Conservation (phyloP, 1,139 yeast species). For the Yamadazyma trypodendri region DNA sequence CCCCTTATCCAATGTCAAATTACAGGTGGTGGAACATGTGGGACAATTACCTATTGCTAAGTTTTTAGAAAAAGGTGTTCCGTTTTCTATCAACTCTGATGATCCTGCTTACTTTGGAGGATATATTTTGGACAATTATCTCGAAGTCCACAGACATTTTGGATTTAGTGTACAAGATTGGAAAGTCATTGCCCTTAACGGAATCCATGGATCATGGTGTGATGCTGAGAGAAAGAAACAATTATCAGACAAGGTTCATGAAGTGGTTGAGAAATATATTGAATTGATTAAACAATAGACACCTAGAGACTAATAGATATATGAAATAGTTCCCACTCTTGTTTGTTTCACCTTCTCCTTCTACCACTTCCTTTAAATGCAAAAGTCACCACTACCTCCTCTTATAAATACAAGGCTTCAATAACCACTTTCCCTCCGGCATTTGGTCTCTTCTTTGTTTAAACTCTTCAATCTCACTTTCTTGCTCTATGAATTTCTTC, state of each 20-base stretch:
- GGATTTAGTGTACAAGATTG: conserved; percentile 58
- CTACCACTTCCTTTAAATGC: no score
- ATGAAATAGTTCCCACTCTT: no score
- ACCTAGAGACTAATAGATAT: no score
- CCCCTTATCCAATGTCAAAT: conserved; percentile 72
- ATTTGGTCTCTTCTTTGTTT: conserved; percentile 51
- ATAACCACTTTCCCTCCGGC: conserved; percentile 84
- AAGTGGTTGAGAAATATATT: conserved; percentile 44
- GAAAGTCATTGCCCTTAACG: conserved; percentile 55
- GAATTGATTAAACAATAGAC: conserved; percentile 3
- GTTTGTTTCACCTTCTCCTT: no score
- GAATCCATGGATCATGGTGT: conserved; percentile 74
- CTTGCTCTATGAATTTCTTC: conserved; percentile 71
- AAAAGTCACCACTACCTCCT: no score
- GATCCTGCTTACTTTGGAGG: conserved; percentile 90
- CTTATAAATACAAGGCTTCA: conserved; percentile 95
- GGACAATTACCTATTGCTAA: conserved; percentile 60
- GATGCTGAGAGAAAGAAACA: conserved; percentile 49
- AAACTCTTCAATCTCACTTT: conserved; percentile 58
- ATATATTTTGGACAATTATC: conserved; percentile 71
- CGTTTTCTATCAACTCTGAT: conserved; percentile 75
- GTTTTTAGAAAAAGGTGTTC: conserved; percentile 61
- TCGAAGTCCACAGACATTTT: conserved; percentile 62
- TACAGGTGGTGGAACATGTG: conserved; percentile 70
- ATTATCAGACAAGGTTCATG: conserved; percentile 42